Evolutionary conservation across 139 green algal genomes (phyloP).

Genomic region (Asterochloris erici): DNA sequence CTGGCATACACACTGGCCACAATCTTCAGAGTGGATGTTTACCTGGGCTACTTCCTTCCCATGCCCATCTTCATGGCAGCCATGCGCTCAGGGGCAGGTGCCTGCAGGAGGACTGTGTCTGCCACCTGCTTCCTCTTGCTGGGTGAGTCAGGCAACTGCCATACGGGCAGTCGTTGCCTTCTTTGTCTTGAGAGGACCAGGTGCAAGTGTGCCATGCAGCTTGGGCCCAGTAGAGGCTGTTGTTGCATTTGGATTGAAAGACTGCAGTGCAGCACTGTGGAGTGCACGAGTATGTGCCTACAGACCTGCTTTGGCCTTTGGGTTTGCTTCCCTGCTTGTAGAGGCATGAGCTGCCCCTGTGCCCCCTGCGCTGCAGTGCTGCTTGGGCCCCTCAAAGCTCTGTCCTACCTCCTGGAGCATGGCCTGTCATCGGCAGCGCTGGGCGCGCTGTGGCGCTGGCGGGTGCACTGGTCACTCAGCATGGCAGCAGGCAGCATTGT

Average conservation of each 20-base stretch:
- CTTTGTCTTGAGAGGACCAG: not conserved
- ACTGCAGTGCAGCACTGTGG: too few relatives aligned
- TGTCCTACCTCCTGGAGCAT: conserved; percentile 73
- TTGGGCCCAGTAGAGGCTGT: not conserved
- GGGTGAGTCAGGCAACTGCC: conserved; percentile 35
- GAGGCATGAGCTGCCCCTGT: not conserved
- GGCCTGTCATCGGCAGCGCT: conserved; percentile 61
- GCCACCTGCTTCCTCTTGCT: conserved; percentile 74
- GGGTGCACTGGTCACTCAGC: conserved; percentile 38
- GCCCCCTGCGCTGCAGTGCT: conserved; percentile 47
- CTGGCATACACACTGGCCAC: conserved; percentile 73
- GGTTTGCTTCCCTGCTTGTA: not conserved
- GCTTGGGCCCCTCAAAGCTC: conserved; percentile 67
- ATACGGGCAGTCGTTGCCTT: too few relatives aligned
- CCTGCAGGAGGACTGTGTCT: conserved; percentile 57
- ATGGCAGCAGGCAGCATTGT: conserved; percentile 33
- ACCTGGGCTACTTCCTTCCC: conserved; percentile 80
- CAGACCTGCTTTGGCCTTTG: not conserved
- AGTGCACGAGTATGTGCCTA: too few relatives aligned
- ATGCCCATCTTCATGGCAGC: conserved; percentile 74
- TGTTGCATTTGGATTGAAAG: too few relatives aligned
- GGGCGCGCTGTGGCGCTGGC: conserved; percentile 37
- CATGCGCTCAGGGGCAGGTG: conserved; percentile 48
- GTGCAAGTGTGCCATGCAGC: not conserved
- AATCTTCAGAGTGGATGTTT: conserved; percentile 70